Percentiles rank a stretch among this genome's conserved stretches.
Evolutionary conservation across 2,329 filamentous ascomycete genomes (phyloP).

Genomic region (Ascomycota sp.): DNA sequence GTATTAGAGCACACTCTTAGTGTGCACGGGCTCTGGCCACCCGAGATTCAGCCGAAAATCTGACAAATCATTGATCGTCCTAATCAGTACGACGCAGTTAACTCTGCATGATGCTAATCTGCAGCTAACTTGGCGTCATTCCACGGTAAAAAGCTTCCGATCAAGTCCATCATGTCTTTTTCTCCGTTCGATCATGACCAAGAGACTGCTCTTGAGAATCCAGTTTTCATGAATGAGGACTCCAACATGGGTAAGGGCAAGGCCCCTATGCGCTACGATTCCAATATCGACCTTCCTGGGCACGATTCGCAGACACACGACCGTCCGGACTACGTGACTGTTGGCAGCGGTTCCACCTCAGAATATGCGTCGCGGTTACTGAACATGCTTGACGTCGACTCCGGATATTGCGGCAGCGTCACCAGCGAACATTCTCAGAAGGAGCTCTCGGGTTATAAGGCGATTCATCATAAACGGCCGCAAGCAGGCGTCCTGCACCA

Average conservation of each 20-base stretch:
- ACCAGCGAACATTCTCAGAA: slow-evolving; percentile 35
- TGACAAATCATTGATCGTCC: no score
- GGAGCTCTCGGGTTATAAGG: slow-evolving; percentile 20
- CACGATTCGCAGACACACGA: slow-evolving; percentile 9
- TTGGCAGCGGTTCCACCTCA: slow-evolving; percentile 64
- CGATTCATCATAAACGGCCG: slow-evolving; percentile 19
- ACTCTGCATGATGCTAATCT: no score
- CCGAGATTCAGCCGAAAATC: no score
- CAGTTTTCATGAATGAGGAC: slow-evolving; percentile 36
- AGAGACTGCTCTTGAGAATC: slow-evolving; percentile 13
- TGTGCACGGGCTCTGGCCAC: no score
- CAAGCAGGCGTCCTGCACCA: slow-evolving; percentile 78
- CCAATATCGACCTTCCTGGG: slow-evolving; percentile 10
- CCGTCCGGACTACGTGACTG: slow-evolving; percentile 61
- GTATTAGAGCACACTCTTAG: no score
- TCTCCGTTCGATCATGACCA: slow-evolving; percentile 5
- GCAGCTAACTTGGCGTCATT: no score
- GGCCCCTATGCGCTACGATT: slow-evolving; percentile 14
- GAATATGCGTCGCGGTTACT: slow-evolving; percentile 66
- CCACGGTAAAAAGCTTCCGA: no score
- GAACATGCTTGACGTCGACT: slow-evolving; percentile 67
- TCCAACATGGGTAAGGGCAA: slow-evolving; percentile 36
- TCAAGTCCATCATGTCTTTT: no score
- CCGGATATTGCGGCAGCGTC: slow-evolving; percentile 74
- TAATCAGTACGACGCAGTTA: no score